A percentile compares a stretch with the other conserved stretches of the same genome.
These are phyloP conservation scores for Helotiales sp. DNA, from an alignment of 2,329 filamentous ascomycete species.

Conservation along the genomic window DNA sequence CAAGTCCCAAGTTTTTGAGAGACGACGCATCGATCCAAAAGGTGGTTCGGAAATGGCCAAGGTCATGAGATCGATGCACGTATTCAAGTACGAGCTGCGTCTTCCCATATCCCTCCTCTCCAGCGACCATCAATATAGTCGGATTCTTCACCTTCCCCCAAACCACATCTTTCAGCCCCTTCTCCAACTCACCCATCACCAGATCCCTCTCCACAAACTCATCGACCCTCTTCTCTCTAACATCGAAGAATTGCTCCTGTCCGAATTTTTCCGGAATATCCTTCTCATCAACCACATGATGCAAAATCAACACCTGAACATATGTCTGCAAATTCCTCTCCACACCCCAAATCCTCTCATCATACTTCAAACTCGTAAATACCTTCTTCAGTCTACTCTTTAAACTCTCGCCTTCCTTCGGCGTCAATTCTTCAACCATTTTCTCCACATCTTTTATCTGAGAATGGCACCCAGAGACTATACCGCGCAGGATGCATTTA, in stretches of 20 bases:
- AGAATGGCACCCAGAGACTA: slow-evolving; percentile 14
- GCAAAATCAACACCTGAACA: slow-evolving; percentile 22
- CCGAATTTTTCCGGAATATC: slow-evolving; percentile 1
- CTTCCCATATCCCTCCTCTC: slow-evolving; percentile 15
- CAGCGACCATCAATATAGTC: slow-evolving; percentile 12
- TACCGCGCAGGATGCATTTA: slow-evolving; percentile 21
- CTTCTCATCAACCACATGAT: slow-evolving; percentile 22
- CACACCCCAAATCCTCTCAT: slow-evolving; percentile 22
- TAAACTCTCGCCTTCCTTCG: slow-evolving; percentile 13
- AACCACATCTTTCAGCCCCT: slow-evolving; percentile 6
- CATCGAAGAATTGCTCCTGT: slow-evolving; percentile 21
- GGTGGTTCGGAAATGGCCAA: slow-evolving; percentile 15
- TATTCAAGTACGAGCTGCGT: slow-evolving; percentile 21
- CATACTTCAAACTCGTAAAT: slow-evolving; percentile 20
- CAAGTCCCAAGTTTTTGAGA: slow-evolving; percentile 13
- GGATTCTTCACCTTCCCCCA: slow-evolving; percentile 15
- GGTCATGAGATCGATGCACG: slow-evolving; percentile 12
- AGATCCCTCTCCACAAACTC: slow-evolving; percentile 11
- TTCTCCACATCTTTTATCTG: slow-evolving; percentile 15
- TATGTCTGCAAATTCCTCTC: slow-evolving; percentile 25
- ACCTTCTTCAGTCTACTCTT: slow-evolving; percentile 23
- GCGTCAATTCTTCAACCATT: slow-evolving; percentile 17
- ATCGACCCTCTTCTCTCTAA: slow-evolving; percentile 13
- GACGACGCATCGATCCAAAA: slow-evolving; percentile 22
- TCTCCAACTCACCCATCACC: slow-evolving; percentile 15